These are phyloP conservation scores for Ophiostoma perfectum DNA, from an alignment of 2,329 filamentous ascomycete genomes.

Conservation along the genomic window DNA sequence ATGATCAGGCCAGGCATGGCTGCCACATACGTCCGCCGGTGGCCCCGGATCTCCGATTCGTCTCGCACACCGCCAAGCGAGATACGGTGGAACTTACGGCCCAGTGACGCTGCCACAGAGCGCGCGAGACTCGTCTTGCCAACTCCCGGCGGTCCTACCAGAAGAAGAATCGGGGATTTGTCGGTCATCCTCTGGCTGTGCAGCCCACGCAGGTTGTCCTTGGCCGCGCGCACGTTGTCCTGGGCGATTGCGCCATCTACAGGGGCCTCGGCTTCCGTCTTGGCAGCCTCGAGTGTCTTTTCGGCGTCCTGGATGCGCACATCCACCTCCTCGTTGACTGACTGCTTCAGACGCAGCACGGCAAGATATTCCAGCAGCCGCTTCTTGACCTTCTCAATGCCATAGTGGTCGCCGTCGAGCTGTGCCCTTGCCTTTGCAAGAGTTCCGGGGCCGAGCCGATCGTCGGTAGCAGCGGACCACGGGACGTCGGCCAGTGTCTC, in stretches of 20 bases:
- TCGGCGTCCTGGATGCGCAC: slow-evolving; percentile 66
- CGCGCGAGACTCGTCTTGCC: slow-evolving; percentile 95
- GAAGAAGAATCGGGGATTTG: slow-evolving; percentile 89
- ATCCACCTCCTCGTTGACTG: slow-evolving; percentile 77
- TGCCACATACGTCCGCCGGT: slow-evolving; percentile 91
- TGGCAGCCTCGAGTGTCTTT: slow-evolving; percentile 47
- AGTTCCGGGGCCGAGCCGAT: slow-evolving; percentile 77
- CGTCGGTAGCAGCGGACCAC: slow-evolving; percentile 79
- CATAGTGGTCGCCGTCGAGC: slow-evolving; percentile 93
- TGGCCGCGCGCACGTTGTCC: slow-evolving; percentile 20
- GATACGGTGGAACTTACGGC: slow-evolving; percentile 93
- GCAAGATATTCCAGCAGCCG: slow-evolving; percentile 90
- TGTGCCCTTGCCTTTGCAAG: slow-evolving; percentile 76
- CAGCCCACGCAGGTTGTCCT: slow-evolving; percentile 2
- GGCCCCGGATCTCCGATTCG: slow-evolving; percentile 93
- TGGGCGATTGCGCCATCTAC: slow-evolving; percentile 22
- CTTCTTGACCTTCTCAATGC: slow-evolving; percentile 95
- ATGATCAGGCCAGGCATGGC: slow-evolving; percentile 98
- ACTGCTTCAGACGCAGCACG: slow-evolving; percentile 91
- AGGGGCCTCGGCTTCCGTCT: slow-evolving; percentile 35
- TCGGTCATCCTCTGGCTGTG: slow-evolving; percentile 70
- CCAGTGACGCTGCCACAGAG: slow-evolving; percentile 85
- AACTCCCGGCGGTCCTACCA: slow-evolving; percentile 88
- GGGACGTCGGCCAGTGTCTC: slow-evolving; percentile 93
- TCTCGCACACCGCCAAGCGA: slow-evolving; percentile 93